Evolutionary conservation across 2,329 filamentous ascomycete species (phyloP).

Genomic region (Nigrospora sphaerica): DNA sequence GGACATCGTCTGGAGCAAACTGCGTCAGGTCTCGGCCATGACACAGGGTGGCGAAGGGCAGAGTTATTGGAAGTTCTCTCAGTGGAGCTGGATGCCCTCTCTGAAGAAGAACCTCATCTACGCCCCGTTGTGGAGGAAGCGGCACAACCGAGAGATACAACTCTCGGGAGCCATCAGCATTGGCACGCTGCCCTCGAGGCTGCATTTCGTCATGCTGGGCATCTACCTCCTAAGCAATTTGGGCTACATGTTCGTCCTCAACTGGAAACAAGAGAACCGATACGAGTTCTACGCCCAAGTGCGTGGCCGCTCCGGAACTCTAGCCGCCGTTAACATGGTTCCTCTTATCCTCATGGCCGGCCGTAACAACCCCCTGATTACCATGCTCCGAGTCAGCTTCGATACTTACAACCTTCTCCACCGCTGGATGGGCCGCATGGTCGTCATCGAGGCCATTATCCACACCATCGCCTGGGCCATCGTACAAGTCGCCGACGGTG

Average conservation of each 20-base stretch:
- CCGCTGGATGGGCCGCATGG: slow-evolving; percentile 73
- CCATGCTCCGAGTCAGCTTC: slow-evolving; percentile 78
- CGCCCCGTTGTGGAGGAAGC: slow-evolving; percentile 56
- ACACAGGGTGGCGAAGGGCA: slow-evolving; percentile 42
- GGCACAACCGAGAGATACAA: slow-evolving; percentile 61
- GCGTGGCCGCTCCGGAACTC: slow-evolving; percentile 75
- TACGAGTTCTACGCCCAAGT: slow-evolving; percentile 71
- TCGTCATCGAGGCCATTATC: slow-evolving; percentile 60
- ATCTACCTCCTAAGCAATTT: slow-evolving; percentile 55
- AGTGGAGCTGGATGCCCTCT: slow-evolving; percentile 53
- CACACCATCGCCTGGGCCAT: slow-evolving; percentile 70
- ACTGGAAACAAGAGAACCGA: slow-evolving; percentile 50
- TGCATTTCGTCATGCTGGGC: slow-evolving; percentile 51
- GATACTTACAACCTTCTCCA: slow-evolving; percentile 93
- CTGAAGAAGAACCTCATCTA: slow-evolving; percentile 58
- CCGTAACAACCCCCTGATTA: slow-evolving; percentile 88
- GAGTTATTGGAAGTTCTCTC: slow-evolving; percentile 50
- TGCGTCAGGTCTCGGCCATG: slow-evolving; percentile 56
- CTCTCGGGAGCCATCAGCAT: slow-evolving; percentile 49
- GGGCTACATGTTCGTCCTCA: slow-evolving; percentile 53
- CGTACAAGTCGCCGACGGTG: slow-evolving; percentile 60
- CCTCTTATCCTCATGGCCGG: slow-evolving; percentile 83
- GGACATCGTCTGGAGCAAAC: slow-evolving; percentile 47
- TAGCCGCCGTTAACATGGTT: slow-evolving; percentile 86
- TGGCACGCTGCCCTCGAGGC: slow-evolving; percentile 57